phyloP scores from a whole-genome alignment of 805 yeast species.

The Monosporozyma siamensis region DNA sequence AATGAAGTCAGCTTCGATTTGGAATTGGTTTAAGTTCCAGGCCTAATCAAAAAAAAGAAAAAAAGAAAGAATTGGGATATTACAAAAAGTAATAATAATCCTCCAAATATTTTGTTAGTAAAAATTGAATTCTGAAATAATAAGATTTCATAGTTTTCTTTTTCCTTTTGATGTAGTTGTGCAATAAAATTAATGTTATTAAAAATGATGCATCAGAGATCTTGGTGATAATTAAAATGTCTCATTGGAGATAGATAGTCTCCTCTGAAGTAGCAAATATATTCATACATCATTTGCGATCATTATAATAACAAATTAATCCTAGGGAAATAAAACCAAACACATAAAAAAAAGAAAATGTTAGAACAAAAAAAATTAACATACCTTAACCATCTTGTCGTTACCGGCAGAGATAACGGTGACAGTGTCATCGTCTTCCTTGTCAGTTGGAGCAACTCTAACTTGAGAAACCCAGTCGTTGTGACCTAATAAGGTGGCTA shows the following conservation, averaged over 20 bases:
- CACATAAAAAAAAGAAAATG: slow-evolving; percentile 1
- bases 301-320: slow-evolving; percentile 1
- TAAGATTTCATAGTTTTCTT: too few relatives aligned
- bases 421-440: slow-evolving; percentile 43
- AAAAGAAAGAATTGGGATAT: slow-evolving; percentile 43
- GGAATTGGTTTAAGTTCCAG: slow-evolving; percentile 84
- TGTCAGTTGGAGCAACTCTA: slow-evolving; percentile 76
- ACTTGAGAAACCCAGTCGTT: slow-evolving; percentile 98
- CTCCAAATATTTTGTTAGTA: slow-evolving; percentile 3
- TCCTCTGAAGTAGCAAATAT: slow-evolving; percentile 99
- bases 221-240: slow-evolving; percentile 91
- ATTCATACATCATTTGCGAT: slow-evolving; percentile 54
- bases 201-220: slow-evolving; percentile 65
- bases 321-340: slow-evolving; percentile 6
- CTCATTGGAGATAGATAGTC: slow-evolving; percentile 72
- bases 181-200: too few relatives aligned
- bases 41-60: slow-evolving; percentile 42
- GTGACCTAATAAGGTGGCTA: slow-evolving; percentile 91
- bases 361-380: slow-evolving; percentile 33
- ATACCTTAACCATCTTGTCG: slow-evolving; percentile 98
- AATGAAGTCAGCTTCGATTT: slow-evolving; percentile 87
- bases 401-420: slow-evolving; percentile 95
- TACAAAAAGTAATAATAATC: slow-evolving; percentile 19
- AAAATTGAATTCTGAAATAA: too few relatives aligned
- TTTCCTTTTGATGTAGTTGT: too few relatives aligned